Conservation (phyloP, 176 grass and related monocot genomes). For the maize (Zea mays) region DNA sequence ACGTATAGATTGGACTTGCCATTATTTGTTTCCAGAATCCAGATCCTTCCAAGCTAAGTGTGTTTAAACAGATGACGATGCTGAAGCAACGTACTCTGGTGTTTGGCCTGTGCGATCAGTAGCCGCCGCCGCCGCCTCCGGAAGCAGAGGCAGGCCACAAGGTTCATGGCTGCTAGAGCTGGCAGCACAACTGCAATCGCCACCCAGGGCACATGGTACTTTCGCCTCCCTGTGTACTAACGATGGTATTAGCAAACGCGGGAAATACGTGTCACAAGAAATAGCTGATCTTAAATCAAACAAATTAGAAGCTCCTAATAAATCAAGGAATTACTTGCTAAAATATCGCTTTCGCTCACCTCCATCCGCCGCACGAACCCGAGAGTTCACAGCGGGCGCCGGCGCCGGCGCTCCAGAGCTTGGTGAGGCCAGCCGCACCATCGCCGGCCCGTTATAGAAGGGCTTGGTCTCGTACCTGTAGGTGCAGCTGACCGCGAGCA, state of each 20-base stretch:
- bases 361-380: too few species aligned
- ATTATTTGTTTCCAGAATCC: not conserved
- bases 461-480: conserved; percentile 39
- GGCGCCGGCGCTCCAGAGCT: not conserved
- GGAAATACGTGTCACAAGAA: not conserved
- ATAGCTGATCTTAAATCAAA: too few species aligned
- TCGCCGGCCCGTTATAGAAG: conserved; percentile 22
- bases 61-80: not conserved
- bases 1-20: not conserved
- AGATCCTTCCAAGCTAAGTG: not conserved
- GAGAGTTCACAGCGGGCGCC: not conserved
- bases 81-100: not conserved
- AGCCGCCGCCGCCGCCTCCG: not conserved
- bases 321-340: too few species aligned
- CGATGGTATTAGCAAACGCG: not conserved
- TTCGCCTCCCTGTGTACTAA: conserved; percentile 8
- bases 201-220: conserved; percentile 7
- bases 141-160: conserved; percentile 16
- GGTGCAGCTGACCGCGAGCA: conserved; percentile 41
- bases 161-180: conserved; percentile 20
- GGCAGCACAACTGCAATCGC: conserved; percentile 17
- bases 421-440: conserved; percentile 6
- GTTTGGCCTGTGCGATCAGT: not conserved
- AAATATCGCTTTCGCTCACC: too few species aligned
- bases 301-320: too few species aligned